Conservation (phyloP, 2,329 filamentous ascomycete genomes). For the Leptographium procerum region DNA sequence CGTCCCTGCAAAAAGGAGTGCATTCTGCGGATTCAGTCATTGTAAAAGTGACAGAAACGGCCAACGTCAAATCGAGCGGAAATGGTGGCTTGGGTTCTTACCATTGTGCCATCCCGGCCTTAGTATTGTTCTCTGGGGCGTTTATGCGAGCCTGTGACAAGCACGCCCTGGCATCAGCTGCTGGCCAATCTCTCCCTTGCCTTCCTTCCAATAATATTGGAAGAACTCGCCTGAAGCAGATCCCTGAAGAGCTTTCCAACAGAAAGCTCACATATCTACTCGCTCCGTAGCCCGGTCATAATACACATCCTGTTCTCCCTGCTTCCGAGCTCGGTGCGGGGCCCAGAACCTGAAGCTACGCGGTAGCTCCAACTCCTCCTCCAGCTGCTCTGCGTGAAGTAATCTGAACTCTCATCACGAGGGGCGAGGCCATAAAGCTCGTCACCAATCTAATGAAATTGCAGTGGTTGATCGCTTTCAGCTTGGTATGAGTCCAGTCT, state of each 20-base stretch:
- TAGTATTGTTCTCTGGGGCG: constrained; percentile 6
- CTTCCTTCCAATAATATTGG: not conserved
- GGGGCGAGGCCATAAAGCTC: not conserved
- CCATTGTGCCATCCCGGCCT: constrained; percentile 1
- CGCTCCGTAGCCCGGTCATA: not conserved
- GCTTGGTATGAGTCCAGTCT: not conserved
- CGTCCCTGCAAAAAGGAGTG: not conserved
- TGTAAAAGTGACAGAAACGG: not conserved
- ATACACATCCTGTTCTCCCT: not conserved
- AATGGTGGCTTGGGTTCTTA: not conserved
- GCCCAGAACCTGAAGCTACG: not conserved
- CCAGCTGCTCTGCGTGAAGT: not conserved
- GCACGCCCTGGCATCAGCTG: not conserved
- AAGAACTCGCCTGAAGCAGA: not conserved
- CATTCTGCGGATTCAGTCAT: not conserved
- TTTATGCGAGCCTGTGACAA: not conserved
- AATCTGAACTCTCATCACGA: not conserved
- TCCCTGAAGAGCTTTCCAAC: not conserved
- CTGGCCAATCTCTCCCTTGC: not conserved
- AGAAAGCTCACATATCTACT: too few species aligned
- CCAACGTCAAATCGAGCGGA: not conserved
- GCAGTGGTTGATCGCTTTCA: not conserved
- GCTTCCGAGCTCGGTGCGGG: not conserved
- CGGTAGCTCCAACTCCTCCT: not conserved
- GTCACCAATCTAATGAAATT: not conserved